These are phyloP conservation scores for Alternaria ethzedia DNA, from an alignment of 2,329 filamentous ascomycete genomes.

Conservation along the genomic window DNA sequence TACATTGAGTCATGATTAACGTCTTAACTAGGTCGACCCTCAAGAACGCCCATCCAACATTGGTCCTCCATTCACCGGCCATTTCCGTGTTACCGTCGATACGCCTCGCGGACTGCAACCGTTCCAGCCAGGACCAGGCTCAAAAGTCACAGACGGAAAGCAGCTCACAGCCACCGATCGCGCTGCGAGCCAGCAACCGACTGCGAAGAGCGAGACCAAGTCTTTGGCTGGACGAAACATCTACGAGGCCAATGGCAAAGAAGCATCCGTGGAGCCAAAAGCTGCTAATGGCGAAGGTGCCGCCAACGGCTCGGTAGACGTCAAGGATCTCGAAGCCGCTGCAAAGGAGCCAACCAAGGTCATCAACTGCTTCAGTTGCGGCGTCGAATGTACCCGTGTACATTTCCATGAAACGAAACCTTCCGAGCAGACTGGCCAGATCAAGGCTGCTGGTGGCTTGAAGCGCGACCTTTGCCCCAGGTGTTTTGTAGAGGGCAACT, in stretches of 20 bases:
- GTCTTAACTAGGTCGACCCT: conserved; percentile 78
- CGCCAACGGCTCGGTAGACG: conserved; percentile 71
- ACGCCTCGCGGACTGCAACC: conserved; percentile 93
- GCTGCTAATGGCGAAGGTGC: conserved; percentile 65
- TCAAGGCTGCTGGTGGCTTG: conserved; percentile 63
- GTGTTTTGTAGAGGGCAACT: conserved; percentile 84
- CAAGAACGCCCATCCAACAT: conserved; percentile 95
- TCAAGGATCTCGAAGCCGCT: conserved; percentile 67
- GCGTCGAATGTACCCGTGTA: conserved; percentile 81
- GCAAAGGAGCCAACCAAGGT: conserved; percentile 69
- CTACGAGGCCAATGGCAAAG: conserved; percentile 90
- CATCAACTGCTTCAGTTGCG: conserved; percentile 87
- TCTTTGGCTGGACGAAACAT: conserved; percentile 94
- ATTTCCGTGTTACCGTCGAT: conserved; percentile 95
- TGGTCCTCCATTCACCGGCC: conserved; percentile 93
- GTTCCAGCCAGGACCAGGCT: conserved; percentile 87
- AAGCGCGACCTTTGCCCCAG: conserved; percentile 91
- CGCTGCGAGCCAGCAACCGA: conserved; percentile 68
- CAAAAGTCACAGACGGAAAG: conserved; percentile 66
- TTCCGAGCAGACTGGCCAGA: conserved; percentile 53
- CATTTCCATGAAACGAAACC: conserved; percentile 74
- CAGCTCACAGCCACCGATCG: conserved; percentile 72
- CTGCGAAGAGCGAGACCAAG: conserved; percentile 80
- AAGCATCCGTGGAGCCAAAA: conserved; percentile 72
- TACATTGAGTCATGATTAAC: conserved; percentile 3